Base-by-base conservation (phyloP, 192 early-diverging fungal genomes). In the Podila epigama region DNA sequence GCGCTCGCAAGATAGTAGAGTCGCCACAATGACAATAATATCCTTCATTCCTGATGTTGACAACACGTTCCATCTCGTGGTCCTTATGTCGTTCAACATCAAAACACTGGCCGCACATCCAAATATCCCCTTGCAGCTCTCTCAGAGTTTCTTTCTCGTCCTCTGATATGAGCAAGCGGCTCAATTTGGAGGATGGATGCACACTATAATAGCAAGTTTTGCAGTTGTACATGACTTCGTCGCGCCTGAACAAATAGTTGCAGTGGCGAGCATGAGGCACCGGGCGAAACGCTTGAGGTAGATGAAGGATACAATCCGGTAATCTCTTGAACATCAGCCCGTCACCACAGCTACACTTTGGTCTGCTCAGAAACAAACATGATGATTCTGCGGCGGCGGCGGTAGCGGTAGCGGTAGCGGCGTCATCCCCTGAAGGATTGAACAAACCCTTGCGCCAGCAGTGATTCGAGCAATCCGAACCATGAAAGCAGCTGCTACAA, bases 401-500 rank as follows among this genome's bases (percentile, higher is more conserved):
- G 18, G 48, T 20, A 5, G 48, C 4, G 22, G 34, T 5, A n/a
- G 11, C 32, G 32, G 33, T 8, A 4, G 32, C 32, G 12, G 15
- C 16, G 13, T 4, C 16, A 5, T 22, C 15, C 39, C 35, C 12
- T 2, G 54, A 32, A 4, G 10, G 9, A 12, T 40, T 31, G 58
- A 63, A 75, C 18, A 31, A 58, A 9, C 63, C 63, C 52, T 58
- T 67, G 27, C 44, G 52, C 72, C 72, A 75, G 12, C 36, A 41
- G 35, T 75, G 72, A 12, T 57, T 41, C 4, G 68, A 59, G 31
- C 72, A 75, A 0, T 37, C 42, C 0, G 72, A 75, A 6, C 16
- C 42, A 42, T 63, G 66, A 42, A 75, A 75, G 37, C 72, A 75
- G n/a, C 72, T 51, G 25, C 72, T 68, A 44, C 72, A 75, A 6